A percentile compares a stretch with the other conserved stretches of the same genome.
Evolutionary conservation across 768 basidiomycete genomes (phyloP).

Genomic region (Holtermannia corniformis): DNA sequence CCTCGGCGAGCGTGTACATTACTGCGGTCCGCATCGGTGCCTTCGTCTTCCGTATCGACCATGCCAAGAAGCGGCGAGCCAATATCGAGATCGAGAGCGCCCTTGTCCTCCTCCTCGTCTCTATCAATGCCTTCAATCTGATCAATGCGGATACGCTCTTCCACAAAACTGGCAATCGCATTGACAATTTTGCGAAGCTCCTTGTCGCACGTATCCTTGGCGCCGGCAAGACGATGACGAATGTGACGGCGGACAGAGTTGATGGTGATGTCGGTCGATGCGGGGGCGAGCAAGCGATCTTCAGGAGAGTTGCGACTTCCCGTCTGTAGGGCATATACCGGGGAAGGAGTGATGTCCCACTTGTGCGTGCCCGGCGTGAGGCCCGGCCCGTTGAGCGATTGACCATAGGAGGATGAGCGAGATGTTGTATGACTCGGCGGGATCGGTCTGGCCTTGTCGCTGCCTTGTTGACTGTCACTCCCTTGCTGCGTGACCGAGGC

Average conservation of each 20-base stretch:
- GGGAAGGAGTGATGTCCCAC: constrained; percentile 40
- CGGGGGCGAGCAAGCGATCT: constrained; percentile 17
- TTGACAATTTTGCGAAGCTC: constrained; percentile 88
- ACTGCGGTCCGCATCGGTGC: too few species aligned
- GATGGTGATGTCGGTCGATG: constrained; percentile 29
- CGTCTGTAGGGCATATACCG: constrained; percentile 27
- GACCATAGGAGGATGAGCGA: constrained; percentile 22
- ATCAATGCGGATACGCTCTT: constrained; percentile 72
- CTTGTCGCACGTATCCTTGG: constrained; percentile 94
- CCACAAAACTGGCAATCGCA: constrained; percentile 88
- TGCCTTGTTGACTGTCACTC: not conserved
- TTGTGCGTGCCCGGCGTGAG: constrained; percentile 28
- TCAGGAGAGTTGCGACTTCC: constrained; percentile 4
- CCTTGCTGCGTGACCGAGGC: not conserved
- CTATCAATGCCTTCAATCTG: constrained; percentile 47
- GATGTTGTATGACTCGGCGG: constrained; percentile 17
- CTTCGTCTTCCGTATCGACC: too few species aligned
- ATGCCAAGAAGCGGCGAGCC: too few species aligned
- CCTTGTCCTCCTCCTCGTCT: constrained; percentile 8
- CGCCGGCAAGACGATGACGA: constrained; percentile 79
- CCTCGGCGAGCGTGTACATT: too few species aligned
- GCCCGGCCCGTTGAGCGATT: constrained; percentile 19
- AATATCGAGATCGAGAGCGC: too few species aligned
- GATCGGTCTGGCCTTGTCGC: not conserved
- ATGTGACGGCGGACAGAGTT: constrained; percentile 68